Percentiles rank a stretch among this genome's conserved stretches.
These are phyloP conservation scores for Speleostelium caveatum DNA, from an alignment of 78 protist genomes.

Conservation along the genomic window DNA sequence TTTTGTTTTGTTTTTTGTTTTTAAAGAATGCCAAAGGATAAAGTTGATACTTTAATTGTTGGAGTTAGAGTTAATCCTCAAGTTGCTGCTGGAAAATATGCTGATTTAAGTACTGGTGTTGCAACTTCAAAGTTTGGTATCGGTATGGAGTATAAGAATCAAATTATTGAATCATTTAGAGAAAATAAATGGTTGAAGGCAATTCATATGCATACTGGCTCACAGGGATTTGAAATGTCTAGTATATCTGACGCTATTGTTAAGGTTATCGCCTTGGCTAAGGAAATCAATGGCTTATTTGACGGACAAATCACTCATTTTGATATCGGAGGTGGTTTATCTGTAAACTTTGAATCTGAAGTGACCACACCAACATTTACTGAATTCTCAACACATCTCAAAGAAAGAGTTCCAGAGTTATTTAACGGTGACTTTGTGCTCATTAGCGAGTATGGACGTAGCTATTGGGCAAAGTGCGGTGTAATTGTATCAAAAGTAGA, in stretches of 20 bases:
- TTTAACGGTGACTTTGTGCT: slow-evolving; percentile 38
- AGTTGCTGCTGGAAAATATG: slow-evolving; percentile 54
- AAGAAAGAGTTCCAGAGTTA: slow-evolving; percentile 20
- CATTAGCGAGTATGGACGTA: slow-evolving; percentile 64
- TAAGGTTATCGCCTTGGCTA: slow-evolving; percentile 17
- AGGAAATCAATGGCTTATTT: slow-evolving; percentile 16
- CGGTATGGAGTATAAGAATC: slow-evolving; percentile 40
- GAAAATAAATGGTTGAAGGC: slow-evolving; percentile 18
- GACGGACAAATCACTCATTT: slow-evolving; percentile 22
- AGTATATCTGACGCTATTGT: background rate
- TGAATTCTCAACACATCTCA: slow-evolving; percentile 18
- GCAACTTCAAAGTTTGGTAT: slow-evolving; percentile 76
- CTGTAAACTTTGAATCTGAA: slow-evolving; percentile 55
- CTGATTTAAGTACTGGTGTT: slow-evolving; percentile 70
- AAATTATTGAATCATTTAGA: slow-evolving; percentile 5
- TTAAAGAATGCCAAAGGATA: background rate
- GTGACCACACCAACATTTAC: slow-evolving; percentile 41
- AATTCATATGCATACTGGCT: slow-evolving; percentile 63
- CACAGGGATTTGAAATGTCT: slow-evolving; percentile 75
- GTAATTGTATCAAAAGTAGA: slow-evolving; percentile 22
- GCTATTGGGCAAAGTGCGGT: slow-evolving; percentile 69
- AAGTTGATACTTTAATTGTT: background rate
- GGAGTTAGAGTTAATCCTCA: slow-evolving; percentile 74
- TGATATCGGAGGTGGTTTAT: slow-evolving; percentile 73
- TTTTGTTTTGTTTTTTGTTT: too few species aligned